These are phyloP conservation scores for Zarea fungicola DNA, from an alignment of 2,329 filamentous ascomycete species.

Conservation along the genomic window DNA sequence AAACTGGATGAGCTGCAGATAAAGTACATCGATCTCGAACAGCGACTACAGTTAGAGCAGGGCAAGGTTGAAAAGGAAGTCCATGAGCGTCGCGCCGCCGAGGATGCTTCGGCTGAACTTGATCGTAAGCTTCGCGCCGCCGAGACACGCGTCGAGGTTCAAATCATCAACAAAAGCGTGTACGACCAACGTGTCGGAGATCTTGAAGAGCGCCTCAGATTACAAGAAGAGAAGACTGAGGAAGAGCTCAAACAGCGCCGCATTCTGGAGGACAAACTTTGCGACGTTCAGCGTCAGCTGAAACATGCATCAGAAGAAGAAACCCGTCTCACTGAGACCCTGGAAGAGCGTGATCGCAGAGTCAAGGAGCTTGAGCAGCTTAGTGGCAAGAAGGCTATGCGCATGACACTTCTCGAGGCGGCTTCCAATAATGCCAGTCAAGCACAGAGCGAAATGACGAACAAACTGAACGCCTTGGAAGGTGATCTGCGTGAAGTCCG, in stretches of 20 bases:
- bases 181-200: constrained; percentile 59
- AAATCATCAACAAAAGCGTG: constrained; percentile 55
- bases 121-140: constrained; percentile 50
- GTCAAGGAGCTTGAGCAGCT: constrained; percentile 55
- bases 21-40: constrained; percentile 56
- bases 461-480: constrained; percentile 49
- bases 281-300: constrained; percentile 66
- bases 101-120: constrained; percentile 50
- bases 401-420: constrained; percentile 62
- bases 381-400: constrained; percentile 52
- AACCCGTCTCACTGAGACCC: constrained; percentile 57
- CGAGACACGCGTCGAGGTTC: constrained; percentile 54
- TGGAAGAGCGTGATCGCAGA: constrained; percentile 65
- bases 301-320: constrained; percentile 69
- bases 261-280: constrained; percentile 65
- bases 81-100: constrained; percentile 43
- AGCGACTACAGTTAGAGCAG: constrained; percentile 46
- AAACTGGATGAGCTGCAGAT: constrained; percentile 54
- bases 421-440: constrained; percentile 55
- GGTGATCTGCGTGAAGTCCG: constrained; percentile 49
- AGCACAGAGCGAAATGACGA: constrained; percentile 49
- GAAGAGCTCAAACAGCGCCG: constrained; percentile 59
- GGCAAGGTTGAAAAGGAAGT: constrained; percentile 45
- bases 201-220: constrained; percentile 62
- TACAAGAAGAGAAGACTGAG: constrained; percentile 59